Evolutionary conservation across 2,329 filamentous ascomycete species (phyloP).

Genomic region (Alternaria panax): DNA sequence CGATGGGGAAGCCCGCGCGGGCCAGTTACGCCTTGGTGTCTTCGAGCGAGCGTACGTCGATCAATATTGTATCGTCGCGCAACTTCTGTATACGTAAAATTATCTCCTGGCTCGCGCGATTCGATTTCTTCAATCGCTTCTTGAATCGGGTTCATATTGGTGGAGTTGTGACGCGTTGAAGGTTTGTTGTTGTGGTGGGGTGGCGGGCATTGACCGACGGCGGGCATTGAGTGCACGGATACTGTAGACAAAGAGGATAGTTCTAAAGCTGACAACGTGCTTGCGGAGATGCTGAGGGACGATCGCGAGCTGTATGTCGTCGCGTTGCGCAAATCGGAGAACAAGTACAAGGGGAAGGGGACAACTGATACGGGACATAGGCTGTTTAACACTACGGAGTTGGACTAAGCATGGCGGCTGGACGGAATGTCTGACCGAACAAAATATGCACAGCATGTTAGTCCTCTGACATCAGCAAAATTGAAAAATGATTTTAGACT

Average conservation of each 20-base stretch:
- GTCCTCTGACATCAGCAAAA: neutral
- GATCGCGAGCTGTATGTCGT: constrained; percentile 53
- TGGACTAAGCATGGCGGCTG: constrained; percentile 25
- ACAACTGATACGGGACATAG: constrained; percentile 66
- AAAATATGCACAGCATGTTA: neutral
- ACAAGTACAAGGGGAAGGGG: constrained; percentile 62
- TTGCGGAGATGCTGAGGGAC: constrained; percentile 19
- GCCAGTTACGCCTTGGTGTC: too few species aligned
- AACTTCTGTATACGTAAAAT: too few species aligned
- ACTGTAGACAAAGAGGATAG: neutral
- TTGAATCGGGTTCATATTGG: too few species aligned
- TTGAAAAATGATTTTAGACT: neutral
- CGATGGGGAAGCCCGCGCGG: too few species aligned
- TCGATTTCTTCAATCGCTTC: too few species aligned
- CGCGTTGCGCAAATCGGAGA: constrained; percentile 63
- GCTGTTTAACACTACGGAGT: constrained; percentile 64
- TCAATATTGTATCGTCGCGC: too few species aligned
- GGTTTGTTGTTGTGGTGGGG: too few species aligned
- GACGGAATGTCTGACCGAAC: neutral
- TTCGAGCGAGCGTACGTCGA: too few species aligned
- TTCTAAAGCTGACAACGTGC: constrained; percentile 12
- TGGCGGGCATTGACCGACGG: too few species aligned
- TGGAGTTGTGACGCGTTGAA: too few species aligned
- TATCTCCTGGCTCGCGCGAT: too few species aligned
- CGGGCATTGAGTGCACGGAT: too few species aligned